Evolutionary conservation across 129 eudicot genomes (phyloP).

Genomic region (Escallonia herrerae): DNA sequence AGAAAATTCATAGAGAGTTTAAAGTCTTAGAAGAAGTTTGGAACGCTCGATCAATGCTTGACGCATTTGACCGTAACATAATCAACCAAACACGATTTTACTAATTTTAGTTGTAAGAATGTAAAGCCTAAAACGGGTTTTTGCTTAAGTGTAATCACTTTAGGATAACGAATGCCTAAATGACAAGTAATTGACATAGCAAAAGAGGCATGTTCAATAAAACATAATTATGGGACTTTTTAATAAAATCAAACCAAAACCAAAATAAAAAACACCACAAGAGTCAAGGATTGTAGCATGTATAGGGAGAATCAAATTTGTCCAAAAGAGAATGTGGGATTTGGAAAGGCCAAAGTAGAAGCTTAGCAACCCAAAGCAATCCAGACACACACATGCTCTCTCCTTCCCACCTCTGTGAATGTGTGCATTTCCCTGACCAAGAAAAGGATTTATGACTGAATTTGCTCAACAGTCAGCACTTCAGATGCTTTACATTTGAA

Average conservation of each 20-base stretch:
- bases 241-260: too few species aligned
- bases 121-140: background rate
- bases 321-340: conserved; percentile 28
- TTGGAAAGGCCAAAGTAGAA: conserved; percentile 10
- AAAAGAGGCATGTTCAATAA: too few species aligned
- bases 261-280: too few species aligned
- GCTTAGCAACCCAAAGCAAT: conserved; percentile 18
- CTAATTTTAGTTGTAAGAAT: background rate
- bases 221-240: too few species aligned
- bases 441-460: conserved; percentile 3
- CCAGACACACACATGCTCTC: conserved; percentile 14
- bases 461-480: conserved; percentile 22
- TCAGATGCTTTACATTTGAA: conserved; percentile 1
- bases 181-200: too few species aligned
- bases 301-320: background rate
- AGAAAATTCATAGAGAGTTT: background rate
- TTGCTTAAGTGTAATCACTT: too few species aligned
- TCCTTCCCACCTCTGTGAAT: background rate
- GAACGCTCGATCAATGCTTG: too few species aligned
- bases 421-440: background rate
- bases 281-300: background rate
- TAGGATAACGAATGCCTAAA: too few species aligned
- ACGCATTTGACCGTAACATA: too few species aligned
- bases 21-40: too few species aligned
- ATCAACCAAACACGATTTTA: background rate